Evolutionary conservation across 768 basidiomycete genomes (phyloP), one percentile per base, ranked within the genome.

Genomic region (Phylloporus rhodoxanthus): DNA sequence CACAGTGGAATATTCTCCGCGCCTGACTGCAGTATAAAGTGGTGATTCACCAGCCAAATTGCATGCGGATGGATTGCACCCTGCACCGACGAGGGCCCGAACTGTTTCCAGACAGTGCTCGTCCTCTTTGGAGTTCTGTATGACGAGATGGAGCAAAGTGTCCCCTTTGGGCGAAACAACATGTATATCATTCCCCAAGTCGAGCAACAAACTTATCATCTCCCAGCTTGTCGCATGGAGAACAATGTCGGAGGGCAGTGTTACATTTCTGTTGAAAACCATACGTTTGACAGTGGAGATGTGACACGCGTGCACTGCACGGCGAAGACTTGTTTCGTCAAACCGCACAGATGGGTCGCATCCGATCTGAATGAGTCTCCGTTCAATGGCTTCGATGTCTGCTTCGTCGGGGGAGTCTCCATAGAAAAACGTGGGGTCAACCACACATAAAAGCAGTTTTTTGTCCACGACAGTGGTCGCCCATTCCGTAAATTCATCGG

Each of bases 401-500:
- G n/a, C n/a, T n/a, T 47, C 21, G 9, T 48, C 47, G 13, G 30
- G 8, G 0, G 20, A 25, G 20, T 1, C 6, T 15, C 7, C 32
- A 1, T 2, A 1, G 5, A 19, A 21, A 4, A 19, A 11, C 19
- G 2, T 2, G 3, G 25, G 19, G 1, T 45, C 30, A 0, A 45
- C 9, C 20, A 21, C 28, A 0, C 9, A 8, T 30, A 43, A 32
- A 34, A 47, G 17, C 10, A 20, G 1, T 17, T n/a, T n/a, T 29
- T 43, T 14, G 1, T 51, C 19, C 17, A 0, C n/a, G 1, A 3
- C 3, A 5, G 11, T 3, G 4, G 8, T 9, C 1, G 41, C 42
- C 57, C 57, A 58, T 26, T 58, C 55, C 6, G n/a, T 37, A 15
- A 57, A 57, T 13, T 53, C 49, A 11, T 47, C 43, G 3, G 56